Evolutionary conservation across 2,329 filamentous ascomycete genomes (phyloP).

Genomic region (Ophiostoma himal-ulmi): DNA sequence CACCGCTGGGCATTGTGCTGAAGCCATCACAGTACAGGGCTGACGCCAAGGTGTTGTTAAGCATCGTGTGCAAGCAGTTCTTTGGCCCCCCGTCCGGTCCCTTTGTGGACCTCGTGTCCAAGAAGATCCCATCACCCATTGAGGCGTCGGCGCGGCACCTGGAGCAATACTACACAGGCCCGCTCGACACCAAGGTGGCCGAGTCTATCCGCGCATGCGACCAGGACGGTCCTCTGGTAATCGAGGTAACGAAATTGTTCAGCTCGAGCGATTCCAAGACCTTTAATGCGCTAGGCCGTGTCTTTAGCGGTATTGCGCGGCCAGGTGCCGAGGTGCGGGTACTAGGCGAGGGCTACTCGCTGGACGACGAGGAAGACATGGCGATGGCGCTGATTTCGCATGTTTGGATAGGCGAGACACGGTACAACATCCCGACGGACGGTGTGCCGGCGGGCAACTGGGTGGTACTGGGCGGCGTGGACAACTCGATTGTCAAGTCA

Average conservation of each 20-base stretch:
- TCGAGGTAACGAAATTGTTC: slow-evolving; percentile 91
- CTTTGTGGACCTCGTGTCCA: slow-evolving; percentile 91
- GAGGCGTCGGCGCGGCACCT: slow-evolving; percentile 71
- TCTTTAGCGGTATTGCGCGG: slow-evolving; percentile 84
- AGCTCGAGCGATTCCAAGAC: slow-evolving; percentile 83
- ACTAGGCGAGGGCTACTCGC: slow-evolving; percentile 88
- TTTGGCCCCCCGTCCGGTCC: slow-evolving; percentile 75
- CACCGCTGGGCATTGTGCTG: slow-evolving; percentile 71
- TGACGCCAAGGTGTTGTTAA: slow-evolving; percentile 83
- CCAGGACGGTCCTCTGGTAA: slow-evolving; percentile 82
- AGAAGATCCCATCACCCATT: slow-evolving; percentile 81
- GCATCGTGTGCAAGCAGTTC: slow-evolving; percentile 88
- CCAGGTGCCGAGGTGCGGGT: slow-evolving; percentile 81
- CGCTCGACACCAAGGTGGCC: slow-evolving; percentile 73
- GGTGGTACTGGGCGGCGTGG: slow-evolving; percentile 84
- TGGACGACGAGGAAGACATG: slow-evolving; percentile 98
- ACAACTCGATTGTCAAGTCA: slow-evolving; percentile 97
- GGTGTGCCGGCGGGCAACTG: slow-evolving; percentile 91
- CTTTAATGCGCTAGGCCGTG: slow-evolving; percentile 84
- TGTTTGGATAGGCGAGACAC: slow-evolving; percentile 84
- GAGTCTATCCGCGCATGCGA: slow-evolving; percentile 75
- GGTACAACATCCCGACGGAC: slow-evolving; percentile 87
- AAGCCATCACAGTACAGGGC: slow-evolving; percentile 90
- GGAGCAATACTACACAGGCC: slow-evolving; percentile 86
- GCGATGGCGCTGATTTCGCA: slow-evolving; percentile 74